Evolutionary conservation across 129 eudicot genomes (phyloP), one percentile per base, ranked within the genome.

Genomic region (Centrapalus pauciflorus): DNA sequence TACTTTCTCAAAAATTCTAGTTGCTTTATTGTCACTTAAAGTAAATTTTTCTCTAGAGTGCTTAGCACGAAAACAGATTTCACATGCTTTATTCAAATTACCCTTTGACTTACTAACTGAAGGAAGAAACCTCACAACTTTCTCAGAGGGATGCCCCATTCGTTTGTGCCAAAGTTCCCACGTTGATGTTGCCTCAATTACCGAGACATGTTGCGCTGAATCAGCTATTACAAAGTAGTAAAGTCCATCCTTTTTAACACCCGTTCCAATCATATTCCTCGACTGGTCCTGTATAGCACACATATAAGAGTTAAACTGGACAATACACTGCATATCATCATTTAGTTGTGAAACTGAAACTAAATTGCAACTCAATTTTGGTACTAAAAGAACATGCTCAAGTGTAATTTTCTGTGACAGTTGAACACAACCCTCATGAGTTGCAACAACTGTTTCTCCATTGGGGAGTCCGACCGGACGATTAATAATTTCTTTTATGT

Each of bases 131-230:
- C 64, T 55, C 17, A 64, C 20, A 1, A 76, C 54, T 7, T 23
- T 8, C n/a, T 27, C 16, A 8, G 69, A 46, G 3, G 69, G 70
- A 50, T 60, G 71, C 1, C 81, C 65, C 65, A 76, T 2, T 27
- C 62, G 27, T 7, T 48, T 17, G 37, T 76, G 75, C 70, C 75
- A 75, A 4, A 67, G 10, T 7, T 74, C 72, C 2, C n/a, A n/a
- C n/a, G n/a, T n/a, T n/a, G 67, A n/a, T 3, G 23, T 11, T 9
- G 64, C 34, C 5, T 5, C 26, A 14, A 3, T 27, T 20, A 37
- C 35, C 3, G 37, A 8, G 2, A 56, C 43, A 3, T 16, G 33
- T 3, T 11, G 2, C 3, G 9, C 19, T 2, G 11, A 12, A 10
- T 26, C 5, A 4, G 30, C 3, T 41, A 5, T 7, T 3, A 2